Percentiles rank a stretch among this genome's conserved stretches.
Conservation (phyloP, 192 early-diverging fungal species). For the Helicostylum pulchrum region DNA sequence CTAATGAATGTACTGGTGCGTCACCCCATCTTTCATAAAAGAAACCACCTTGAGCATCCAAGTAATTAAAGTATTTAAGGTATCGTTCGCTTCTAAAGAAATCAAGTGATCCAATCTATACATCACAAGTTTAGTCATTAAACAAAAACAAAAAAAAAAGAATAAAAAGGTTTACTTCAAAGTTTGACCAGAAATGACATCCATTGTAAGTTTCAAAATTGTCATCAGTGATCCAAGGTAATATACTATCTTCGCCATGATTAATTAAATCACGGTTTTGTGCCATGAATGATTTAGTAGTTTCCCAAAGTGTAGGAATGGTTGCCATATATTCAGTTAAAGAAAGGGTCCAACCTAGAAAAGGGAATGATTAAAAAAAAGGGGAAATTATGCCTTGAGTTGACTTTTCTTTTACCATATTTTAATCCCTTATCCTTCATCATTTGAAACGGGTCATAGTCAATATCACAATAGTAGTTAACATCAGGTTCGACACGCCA, state of each 20-base stretch:
- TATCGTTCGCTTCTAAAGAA: constrained; percentile 54
- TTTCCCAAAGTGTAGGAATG: constrained; percentile 62
- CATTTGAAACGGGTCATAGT: constrained; percentile 68
- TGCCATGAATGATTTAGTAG: constrained; percentile 47
- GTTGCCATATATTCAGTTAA: constrained; percentile 58
- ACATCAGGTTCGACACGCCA: constrained; percentile 77
- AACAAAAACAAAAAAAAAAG: constrained; percentile 65
- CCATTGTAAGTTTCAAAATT: constrained; percentile 54
- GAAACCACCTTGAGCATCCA: constrained; percentile 65
- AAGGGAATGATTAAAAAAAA: no score
- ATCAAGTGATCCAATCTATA: constrained; percentile 55
- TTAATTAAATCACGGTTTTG: constrained; percentile 39
- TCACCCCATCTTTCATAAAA: constrained; percentile 69
- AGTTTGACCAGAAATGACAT: constrained; percentile 81
- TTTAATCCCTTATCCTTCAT: constrained; percentile 66
- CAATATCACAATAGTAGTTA: constrained; percentile 67
- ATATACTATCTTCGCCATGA: constrained; percentile 27
- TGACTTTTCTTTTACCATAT: constrained; percentile 43
- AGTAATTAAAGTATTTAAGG: constrained; percentile 52
- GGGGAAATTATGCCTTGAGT: no score
- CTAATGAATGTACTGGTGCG: constrained; percentile 34
- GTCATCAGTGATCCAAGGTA: constrained; percentile 51
- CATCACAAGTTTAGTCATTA: constrained; percentile 53
- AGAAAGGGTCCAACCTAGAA: constrained; percentile 51
- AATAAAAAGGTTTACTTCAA: constrained; percentile 54